Base-by-base conservation (phyloP, 2,329 filamentous ascomycete genomes). In the Pseudogymnoascus sp. region DNA sequence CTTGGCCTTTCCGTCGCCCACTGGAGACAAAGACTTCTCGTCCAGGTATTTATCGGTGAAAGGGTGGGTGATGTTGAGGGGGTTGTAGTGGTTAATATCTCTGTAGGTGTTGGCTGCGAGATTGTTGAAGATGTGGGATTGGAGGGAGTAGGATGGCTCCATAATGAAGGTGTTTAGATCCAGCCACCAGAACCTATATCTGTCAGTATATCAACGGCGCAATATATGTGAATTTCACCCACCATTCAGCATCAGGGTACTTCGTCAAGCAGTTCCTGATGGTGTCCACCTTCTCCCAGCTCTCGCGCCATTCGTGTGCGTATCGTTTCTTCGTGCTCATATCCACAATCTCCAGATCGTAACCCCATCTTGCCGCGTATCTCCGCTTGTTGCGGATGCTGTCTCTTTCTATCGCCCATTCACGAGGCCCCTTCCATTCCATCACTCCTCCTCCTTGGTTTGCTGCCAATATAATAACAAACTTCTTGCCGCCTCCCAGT, bases 281-380 rank as follows among this genome's bases (percentile, higher is more conserved):
- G 41, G 91, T 91, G 73, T 99, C 94, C 64, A 97, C 92, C 79
- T 97, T 99, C 76, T 99, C 94, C 94, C 94, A 99, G 74, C 93
- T 95, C 76, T 99, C 94, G 70, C 94, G 85, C 94, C 94, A 99
- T 76, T 99, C 94, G 76, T 99, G 94, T 28, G 94, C 93, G 73
- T 99, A 99, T 67, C 92, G 86, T 78, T 97, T 97, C 82, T 97
- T 96, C 60, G 92, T 96, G 77, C 92, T 93, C 92, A 99, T 96
- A 74, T 99, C 95, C 67, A 96, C 91, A 71, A 97, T 88, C 74
- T 99, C 94, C 62, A 99, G 79, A 64, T 97, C 89, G 73, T 99
- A 97, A 12, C 94, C 94, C 92, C 94, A 97, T 72, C 82, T 83
- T 35, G 84, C 81, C 2, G 86, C 88, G 71, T 99, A 99, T 70